Percentiles rank a stretch among this genome's conserved stretches.
Evolutionary conservation across 306 rosid genomes (phyloP).

Genomic region (Abrus precatorius): DNA sequence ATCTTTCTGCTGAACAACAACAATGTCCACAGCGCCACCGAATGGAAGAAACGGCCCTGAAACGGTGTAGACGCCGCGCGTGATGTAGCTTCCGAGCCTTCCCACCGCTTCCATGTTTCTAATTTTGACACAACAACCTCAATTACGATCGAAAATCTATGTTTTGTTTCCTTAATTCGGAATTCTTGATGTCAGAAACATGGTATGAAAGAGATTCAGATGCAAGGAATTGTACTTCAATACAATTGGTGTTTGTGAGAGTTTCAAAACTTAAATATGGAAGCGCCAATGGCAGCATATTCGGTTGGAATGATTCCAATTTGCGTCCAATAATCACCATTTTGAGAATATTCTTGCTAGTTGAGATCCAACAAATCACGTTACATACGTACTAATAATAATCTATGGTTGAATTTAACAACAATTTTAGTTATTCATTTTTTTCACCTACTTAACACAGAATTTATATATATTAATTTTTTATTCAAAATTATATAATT

Average conservation of each 20-base stretch:
- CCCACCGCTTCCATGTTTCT: slow-evolving; percentile 74
- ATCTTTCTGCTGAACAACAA: slow-evolving; percentile 88
- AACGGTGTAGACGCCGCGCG: slow-evolving; percentile 71
- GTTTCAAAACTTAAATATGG: neutral
- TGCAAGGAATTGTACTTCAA: no score
- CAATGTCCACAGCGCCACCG: slow-evolving; percentile 95
- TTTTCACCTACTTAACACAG: no score
- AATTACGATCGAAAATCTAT: neutral
- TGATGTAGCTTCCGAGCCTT: slow-evolving; percentile 76
- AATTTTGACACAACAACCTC: neutral
- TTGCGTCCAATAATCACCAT: neutral
- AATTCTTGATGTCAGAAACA: neutral
- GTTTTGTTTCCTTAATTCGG: neutral
- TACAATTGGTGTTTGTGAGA: neutral
- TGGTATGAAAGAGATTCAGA: neutral
- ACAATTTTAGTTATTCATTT: no score
- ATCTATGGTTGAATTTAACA: no score
- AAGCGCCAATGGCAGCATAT: slow-evolving; percentile 38
- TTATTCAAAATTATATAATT: no score
- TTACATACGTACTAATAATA: no score
- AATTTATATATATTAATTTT: no score
- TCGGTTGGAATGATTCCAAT: slow-evolving; percentile 41
- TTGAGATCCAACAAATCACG: neutral
- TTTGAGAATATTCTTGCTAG: slow-evolving; percentile 33
- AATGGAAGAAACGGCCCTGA: slow-evolving; percentile 88